These are phyloP conservation scores for Kodamaea sp. DNA, from an alignment of 1,139 yeast genomes.

Conservation along the genomic window DNA sequence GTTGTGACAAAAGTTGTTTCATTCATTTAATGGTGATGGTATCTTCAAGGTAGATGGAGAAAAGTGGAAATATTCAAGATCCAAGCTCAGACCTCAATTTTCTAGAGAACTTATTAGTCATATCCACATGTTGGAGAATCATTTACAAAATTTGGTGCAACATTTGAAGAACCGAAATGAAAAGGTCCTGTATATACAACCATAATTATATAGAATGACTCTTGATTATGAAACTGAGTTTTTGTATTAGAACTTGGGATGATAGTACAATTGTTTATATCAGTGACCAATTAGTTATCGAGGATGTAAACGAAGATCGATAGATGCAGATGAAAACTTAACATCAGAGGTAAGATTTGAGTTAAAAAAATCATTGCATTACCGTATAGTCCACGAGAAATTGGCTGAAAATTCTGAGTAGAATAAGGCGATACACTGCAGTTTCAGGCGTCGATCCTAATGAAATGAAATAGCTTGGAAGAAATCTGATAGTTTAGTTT, in stretches of 20 bases:
- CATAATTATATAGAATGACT: slow-evolving; percentile 37
- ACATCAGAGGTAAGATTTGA: too few relatives aligned
- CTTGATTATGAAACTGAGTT: slow-evolving; percentile 43
- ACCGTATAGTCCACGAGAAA: too few relatives aligned
- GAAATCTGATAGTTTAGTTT: too few relatives aligned
- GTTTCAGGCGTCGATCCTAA: too few relatives aligned
- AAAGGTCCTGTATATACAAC: slow-evolving; percentile 32
- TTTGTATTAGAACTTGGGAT: slow-evolving; percentile 29
- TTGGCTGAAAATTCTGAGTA: too few relatives aligned
- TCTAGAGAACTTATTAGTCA: slow-evolving; percentile 55
- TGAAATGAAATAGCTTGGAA: too few relatives aligned
- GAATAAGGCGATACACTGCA: too few relatives aligned
- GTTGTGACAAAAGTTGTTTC: slow-evolving; percentile 38
- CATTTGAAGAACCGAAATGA: slow-evolving; percentile 27
- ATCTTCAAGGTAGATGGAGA: slow-evolving; percentile 54
- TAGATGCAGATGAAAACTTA: too few relatives aligned
- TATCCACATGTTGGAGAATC: slow-evolving; percentile 46
- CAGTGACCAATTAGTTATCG: slow-evolving; percentile 3
- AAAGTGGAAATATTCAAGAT: slow-evolving; percentile 57
- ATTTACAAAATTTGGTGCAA: slow-evolving; percentile 36
- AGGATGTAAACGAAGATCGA: slow-evolving; percentile 23
- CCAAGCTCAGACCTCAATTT: slow-evolving; percentile 59
- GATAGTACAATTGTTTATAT: slow-evolving; percentile 28
- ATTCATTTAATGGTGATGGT: slow-evolving; percentile 51
- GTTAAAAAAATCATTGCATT: too few relatives aligned